Conservation (phyloP, 306 rosid genomes). For the Quercus alba region DNA sequence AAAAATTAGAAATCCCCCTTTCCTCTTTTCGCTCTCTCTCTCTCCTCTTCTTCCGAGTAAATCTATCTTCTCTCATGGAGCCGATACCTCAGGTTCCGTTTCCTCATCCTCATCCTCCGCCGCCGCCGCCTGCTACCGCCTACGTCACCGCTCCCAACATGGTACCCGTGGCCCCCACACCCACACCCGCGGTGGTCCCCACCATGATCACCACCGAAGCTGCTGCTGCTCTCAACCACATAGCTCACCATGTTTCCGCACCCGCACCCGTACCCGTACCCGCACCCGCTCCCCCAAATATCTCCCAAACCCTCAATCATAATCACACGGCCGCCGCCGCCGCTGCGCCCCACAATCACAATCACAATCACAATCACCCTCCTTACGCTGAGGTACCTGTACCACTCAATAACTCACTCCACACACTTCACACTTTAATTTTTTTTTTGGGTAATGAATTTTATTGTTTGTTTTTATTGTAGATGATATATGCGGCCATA, state of each 20-base stretch:
- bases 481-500: constrained; percentile 80
- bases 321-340: too few species aligned
- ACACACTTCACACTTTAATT: too few species aligned
- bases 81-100: constrained; percentile 34
- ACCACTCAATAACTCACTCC: too few species aligned
- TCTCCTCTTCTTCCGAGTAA: neutral
- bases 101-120: constrained; percentile 19
- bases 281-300: neutral
- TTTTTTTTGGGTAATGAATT: neutral
- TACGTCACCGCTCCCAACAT: too few species aligned
- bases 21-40: too few species aligned
- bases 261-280: neutral
- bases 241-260: neutral
- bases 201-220: neutral
- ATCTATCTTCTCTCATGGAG: constrained; percentile 41
- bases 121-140: neutral
- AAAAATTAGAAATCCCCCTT: too few species aligned
- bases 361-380: constrained; percentile 35
- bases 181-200: constrained; percentile 19
- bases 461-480: neutral
- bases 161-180: neutral
- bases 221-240: constrained; percentile 20
- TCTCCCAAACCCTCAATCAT: neutral
- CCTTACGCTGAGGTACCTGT: constrained; percentile 60
- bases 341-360: too few species aligned